Base-by-base conservation (phyloP, 768 basidiomycete species). In the Pholiota conissans region DNA sequence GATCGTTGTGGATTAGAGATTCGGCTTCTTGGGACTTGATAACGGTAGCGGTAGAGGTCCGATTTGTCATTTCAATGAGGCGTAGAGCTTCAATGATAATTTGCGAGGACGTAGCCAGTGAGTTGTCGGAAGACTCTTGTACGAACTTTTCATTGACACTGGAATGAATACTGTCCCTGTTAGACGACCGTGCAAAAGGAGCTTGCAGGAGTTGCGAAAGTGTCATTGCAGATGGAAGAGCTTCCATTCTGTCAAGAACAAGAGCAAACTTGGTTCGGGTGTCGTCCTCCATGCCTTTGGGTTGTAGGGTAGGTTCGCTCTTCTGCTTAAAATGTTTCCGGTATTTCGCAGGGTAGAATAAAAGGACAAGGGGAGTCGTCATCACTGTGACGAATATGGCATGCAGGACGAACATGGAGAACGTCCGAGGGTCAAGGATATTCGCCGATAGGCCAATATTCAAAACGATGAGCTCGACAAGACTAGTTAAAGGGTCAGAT, bases 401-500 rank as follows among this genome's bases (percentile, higher is more conserved):
- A 42, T 86, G 84, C 47, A 95, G 74, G 58, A 95, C 93, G 61
- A 95, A 93, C 90, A 95, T 94, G 0, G 91, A 90, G 77, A 95
- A 93, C 8, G 89, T 83, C 20, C 84, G 79, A 0, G 76, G 71
- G 65, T 84, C 78, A 47, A 90, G 77, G 52, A 91, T 85, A 16
- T 73, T 72, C 2, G 91, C 91, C 57, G 77, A 69, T 6, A 91
- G 77, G 50, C 94, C 94, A 60, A 95, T 86, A 67, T 97, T 97
- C 67, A 95, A 82, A 10, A 95, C 93, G 61, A 97, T 95, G 22
- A 95, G 84, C 69, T 95, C 93, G n/a, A 95, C 92, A 18, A 86
- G 76, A 29, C 85, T 86, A 57, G 24, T 20, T 11, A 54, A 48
- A 61, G 29, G 18, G n/a, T 10, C 22, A 6, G 9, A 48, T 34